Percentiles rank a stretch among this genome's conserved stretches.
Evolutionary conservation across 768 basidiomycete species (phyloP).

Genomic region (Lactarius sp.): DNA sequence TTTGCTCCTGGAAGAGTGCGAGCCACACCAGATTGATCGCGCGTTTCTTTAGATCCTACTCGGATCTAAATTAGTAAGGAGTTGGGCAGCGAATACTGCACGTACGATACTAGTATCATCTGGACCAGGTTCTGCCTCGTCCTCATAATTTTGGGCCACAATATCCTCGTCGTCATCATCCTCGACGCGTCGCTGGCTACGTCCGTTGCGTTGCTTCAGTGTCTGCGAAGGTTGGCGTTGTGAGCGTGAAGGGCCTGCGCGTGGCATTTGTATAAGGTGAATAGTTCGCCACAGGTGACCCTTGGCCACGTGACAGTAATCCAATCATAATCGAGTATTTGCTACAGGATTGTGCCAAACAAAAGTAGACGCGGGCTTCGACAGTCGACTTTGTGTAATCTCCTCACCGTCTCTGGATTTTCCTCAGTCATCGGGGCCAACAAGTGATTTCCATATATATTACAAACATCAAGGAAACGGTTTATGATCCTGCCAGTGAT

Average conservation of each 20-base stretch:
- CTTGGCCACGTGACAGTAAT: background rate
- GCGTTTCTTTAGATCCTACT: conserved; percentile 62
- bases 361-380: too few relatives aligned
- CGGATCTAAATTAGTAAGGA: background rate
- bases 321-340: too few relatives aligned
- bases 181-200: conserved; percentile 28
- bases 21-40: too few relatives aligned
- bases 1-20: too few relatives aligned
- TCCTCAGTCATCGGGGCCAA: too few relatives aligned
- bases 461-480: too few relatives aligned
- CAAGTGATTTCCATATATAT: too few relatives aligned
- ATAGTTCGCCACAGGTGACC: too few relatives aligned
- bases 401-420: too few relatives aligned
- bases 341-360: too few relatives aligned
- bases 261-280: conserved; percentile 28
- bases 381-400: too few relatives aligned
- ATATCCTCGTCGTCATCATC: conserved; percentile 34
- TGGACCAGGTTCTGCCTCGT: conserved; percentile 34
- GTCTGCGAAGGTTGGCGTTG: conserved; percentile 34
- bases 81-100: background rate
- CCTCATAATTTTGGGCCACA: conserved; percentile 30
- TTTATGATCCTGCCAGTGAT: too few relatives aligned
- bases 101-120: conserved; percentile 18
- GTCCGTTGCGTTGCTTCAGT: conserved; percentile 28
- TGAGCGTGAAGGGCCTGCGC: conserved; percentile 36